A percentile compares a stretch with the other conserved stretches of the same genome.
phyloP scores from a whole-genome alignment of 768 basidiomycete genomes.

The Boletus rubropictus region DNA sequence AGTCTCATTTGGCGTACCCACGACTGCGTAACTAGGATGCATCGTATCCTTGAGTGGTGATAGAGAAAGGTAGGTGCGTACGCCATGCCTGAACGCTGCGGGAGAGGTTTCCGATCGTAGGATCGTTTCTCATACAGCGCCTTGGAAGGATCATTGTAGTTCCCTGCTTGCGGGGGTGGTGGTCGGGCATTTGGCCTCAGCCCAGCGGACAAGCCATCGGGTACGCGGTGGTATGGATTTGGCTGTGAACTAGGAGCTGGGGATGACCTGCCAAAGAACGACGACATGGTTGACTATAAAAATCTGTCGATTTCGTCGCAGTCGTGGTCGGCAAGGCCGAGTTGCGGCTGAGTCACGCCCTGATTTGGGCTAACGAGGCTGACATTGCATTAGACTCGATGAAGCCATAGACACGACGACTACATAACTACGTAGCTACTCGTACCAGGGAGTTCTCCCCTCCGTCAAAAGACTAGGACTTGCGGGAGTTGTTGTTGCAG shows the following conservation, averaged over 20 bases:
- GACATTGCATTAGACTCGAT: too few species aligned
- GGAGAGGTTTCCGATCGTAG: conserved; percentile 38
- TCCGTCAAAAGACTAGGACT: too few species aligned
- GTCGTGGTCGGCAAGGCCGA: neutral
- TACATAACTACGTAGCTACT: too few species aligned
- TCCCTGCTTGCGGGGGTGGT: conserved; percentile 35
- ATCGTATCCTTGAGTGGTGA: neutral
- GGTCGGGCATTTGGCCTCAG: conserved; percentile 32
- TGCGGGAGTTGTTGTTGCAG: neutral
- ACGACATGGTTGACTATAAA: conserved; percentile 18
- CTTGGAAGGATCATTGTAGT: conserved; percentile 50
- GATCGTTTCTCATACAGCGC: conserved; percentile 47
- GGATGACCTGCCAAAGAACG: conserved; percentile 43
- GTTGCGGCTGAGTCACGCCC: neutral
- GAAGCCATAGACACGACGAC: too few species aligned
- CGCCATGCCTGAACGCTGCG: conserved; percentile 30
- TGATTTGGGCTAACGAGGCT: too few species aligned
- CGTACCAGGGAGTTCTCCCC: too few species aligned
- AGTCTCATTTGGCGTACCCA: conserved; percentile 53
- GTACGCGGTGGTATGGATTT: conserved; percentile 40
- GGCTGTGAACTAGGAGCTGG: conserved; percentile 30
- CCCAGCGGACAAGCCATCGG: conserved; percentile 33
- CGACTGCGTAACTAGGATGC: conserved; percentile 47
- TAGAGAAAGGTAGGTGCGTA: neutral
- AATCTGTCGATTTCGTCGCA: neutral